Percentiles rank a stretch among this genome's conserved stretches.
Conservation (phyloP, 164 flowering plant species). For the Liriodendron chinense region DNA sequence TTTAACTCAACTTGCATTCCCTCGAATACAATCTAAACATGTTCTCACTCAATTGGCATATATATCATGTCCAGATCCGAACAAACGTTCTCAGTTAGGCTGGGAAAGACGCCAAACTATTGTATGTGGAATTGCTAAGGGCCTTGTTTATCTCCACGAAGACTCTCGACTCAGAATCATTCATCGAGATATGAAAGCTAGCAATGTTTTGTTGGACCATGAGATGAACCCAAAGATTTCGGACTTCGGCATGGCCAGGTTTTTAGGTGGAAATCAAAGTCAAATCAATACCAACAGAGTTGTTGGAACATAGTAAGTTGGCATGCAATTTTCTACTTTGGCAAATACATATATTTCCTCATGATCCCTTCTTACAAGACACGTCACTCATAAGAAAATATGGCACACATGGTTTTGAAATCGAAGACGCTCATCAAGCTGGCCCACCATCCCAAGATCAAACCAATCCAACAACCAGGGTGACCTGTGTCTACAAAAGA, state of each 20-base stretch:
- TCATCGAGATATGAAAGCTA: constrained; percentile 56
- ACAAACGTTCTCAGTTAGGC: neutral
- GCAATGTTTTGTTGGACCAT: constrained; percentile 49
- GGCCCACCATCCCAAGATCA: neutral
- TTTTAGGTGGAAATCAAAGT: constrained; percentile 27
- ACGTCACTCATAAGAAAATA: neutral
- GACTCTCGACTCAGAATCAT: constrained; percentile 48
- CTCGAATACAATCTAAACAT: neutral
- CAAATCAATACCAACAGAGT: constrained; percentile 20
- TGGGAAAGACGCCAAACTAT: constrained; percentile 26
- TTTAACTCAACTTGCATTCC: neutral
- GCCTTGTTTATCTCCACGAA: constrained; percentile 55
- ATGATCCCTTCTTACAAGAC: neutral
- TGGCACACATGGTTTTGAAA: neutral
- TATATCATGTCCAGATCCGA: neutral
- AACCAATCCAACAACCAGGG: neutral
- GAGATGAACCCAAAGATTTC: constrained; percentile 47
- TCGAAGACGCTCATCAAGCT: neutral
- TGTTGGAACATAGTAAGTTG: constrained; percentile 44
- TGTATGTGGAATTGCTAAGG: constrained; percentile 43
- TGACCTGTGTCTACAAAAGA: too few species aligned
- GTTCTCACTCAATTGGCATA: neutral
- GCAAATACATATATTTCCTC: too few species aligned
- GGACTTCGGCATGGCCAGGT: constrained; percentile 49
- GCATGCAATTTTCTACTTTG: too few species aligned